Evolutionary conservation across 2,329 filamentous ascomycete genomes (phyloP).

Genomic region (Nemania sp.): DNA sequence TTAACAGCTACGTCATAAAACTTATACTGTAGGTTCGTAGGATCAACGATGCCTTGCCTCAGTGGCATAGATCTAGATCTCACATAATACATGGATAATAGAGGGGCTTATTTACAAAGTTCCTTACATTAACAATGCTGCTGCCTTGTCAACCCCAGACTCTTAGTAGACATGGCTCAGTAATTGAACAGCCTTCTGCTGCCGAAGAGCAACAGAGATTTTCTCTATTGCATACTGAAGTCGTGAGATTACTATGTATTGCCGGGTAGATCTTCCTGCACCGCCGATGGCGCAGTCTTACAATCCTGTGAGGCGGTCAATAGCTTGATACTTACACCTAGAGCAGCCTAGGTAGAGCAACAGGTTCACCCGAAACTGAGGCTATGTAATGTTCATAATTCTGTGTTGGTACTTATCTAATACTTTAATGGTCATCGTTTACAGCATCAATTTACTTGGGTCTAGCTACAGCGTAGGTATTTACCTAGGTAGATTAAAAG

Average conservation of each 20-base stretch:
- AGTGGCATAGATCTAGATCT: slow-evolving; percentile 12
- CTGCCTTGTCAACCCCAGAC: slow-evolving; percentile 2
- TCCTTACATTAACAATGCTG: slow-evolving; percentile 10
- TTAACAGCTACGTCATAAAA: background rate
- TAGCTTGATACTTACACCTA: background rate
- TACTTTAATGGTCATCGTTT: background rate
- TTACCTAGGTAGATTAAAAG: background rate
- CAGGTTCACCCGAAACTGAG: background rate
- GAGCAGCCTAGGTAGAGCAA: background rate
- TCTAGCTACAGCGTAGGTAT: too few species aligned
- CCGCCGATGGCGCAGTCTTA: background rate
- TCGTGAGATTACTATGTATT: background rate
- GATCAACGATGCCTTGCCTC: slow-evolving; percentile 20
- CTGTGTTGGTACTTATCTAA: background rate
- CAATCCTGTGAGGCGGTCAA: background rate
- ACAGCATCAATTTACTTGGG: background rate
- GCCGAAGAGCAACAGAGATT: too few species aligned
- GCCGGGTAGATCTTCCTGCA: background rate
- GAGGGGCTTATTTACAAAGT: slow-evolving; percentile 5
- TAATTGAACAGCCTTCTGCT: too few species aligned
- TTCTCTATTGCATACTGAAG: background rate
- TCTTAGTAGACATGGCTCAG: background rate
- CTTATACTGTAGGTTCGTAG: background rate
- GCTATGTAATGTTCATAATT: background rate
- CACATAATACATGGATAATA: slow-evolving; percentile 23